Percentiles rank a stretch among this genome's conserved stretches.
Conservation (phyloP, 257 asterid species). For the Coffea canephora region DNA sequence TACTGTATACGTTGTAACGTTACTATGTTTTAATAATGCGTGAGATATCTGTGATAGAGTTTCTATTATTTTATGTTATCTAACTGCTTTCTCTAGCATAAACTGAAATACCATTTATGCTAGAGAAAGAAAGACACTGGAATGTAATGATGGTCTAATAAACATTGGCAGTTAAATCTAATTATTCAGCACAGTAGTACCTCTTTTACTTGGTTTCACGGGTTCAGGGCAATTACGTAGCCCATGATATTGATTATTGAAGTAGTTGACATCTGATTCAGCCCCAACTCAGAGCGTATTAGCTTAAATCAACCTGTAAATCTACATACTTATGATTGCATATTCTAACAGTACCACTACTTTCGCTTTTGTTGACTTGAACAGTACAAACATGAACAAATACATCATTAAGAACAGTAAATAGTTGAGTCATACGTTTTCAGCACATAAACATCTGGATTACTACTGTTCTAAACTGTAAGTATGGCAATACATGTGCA, state of each 20-base stretch:
- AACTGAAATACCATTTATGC: not conserved
- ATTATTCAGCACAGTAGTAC: not conserved
- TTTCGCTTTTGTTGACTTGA: not conserved
- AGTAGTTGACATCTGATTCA: not conserved
- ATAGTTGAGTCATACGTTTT: not conserved
- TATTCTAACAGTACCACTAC: too few species aligned
- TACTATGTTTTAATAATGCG: too few species aligned
- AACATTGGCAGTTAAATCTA: not conserved
- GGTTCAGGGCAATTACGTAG: too few species aligned
- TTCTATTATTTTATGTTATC: too few species aligned
- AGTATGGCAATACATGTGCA: not conserved
- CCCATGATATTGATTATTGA: too few species aligned
- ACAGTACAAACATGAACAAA: not conserved
- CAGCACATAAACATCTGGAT: not conserved
- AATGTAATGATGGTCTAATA: not conserved
- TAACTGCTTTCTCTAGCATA: not conserved
- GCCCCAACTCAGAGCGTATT: not conserved
- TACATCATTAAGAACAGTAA: not conserved
- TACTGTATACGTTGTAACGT: too few species aligned
- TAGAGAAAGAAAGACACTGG: too few species aligned
- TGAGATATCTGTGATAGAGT: too few species aligned
- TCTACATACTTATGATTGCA: not conserved
- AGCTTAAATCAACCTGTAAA: not conserved
- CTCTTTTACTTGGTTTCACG: not conserved
- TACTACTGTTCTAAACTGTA: not conserved